Evolutionary conservation across 1,139 yeast species (phyloP), one percentile per base, ranked within the genome.

Genomic region (Nakaseomyces uthaithaninus): DNA sequence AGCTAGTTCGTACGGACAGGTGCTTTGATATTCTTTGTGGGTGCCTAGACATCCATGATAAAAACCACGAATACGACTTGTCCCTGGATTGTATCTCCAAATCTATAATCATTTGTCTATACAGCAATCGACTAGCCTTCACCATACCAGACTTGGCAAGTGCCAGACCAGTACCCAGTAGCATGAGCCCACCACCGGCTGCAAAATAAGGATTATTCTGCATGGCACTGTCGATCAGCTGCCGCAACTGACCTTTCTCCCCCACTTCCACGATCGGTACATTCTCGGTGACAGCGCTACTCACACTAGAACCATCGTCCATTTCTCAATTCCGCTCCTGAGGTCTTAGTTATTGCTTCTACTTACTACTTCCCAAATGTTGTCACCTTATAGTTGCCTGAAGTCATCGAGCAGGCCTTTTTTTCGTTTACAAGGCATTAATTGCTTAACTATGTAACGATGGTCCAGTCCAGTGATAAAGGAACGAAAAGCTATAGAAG

Each of bases 171-270:
- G 95, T 89, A 16, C 98, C 98, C 2, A 91, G 67, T 3, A 89
- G 69, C 98, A 91, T 91, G 36, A 91, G 68, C 0, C 98, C 98
- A 52, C 95, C 95, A 54, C 98, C 93, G 0, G 97, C 98, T 2
- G 96, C 94, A 65, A 91, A 91, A 61, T 85, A 86, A 8, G 96
- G 97, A 57, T 91, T 91, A 33, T 78, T 74, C 14, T 72, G 70
- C 50, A 85, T 67, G 7, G 80, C 73, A 43, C 25, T 19, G 35
- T 31, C 35, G 9, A 31, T 19, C 25, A 31, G 20, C 9, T 19
- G 25, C 25, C 35, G 19, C 11, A 31, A 2, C 10, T 19, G 24
- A 8, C 35, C 35, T 20, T 31, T 31, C 11, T 44, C 46, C 12
- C 27, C 33, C 6, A 26, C 33, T 11, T 22, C 39, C 28, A 36